Base-by-base conservation (phyloP, 192 early-diverging fungal species). In the Cetraspora pellucida region DNA sequence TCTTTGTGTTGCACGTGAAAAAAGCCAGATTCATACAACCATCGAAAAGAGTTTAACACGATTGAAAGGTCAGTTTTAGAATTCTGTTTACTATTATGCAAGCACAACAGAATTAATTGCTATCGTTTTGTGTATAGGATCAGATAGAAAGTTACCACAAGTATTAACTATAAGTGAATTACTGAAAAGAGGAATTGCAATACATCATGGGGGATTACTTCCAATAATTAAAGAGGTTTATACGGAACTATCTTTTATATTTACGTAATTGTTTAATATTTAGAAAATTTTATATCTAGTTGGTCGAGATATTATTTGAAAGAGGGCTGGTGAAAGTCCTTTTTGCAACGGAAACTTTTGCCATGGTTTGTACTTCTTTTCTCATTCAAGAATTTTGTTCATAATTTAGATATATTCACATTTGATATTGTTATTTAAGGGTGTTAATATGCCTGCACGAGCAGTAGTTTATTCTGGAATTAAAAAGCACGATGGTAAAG, bases 291-390 rank as follows among this genome's bases (percentile, higher is more conserved):
- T 46, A 66, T 54, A 23, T 72, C 45, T 31, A 90, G 89, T 93
- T 97, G 77, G 96, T 99, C 7, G 97, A 99, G 82, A 95, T 98
- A 52, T 75, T 98, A 75, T 99, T 99, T 86, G 88, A 91, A 19
- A 83, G 91, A 45, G 94, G 95, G 3, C 84, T 98, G 44, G 95
- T 99, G 46, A 91, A 91, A 81, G 92, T 95, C 2, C 82, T 99
- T 77, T 98, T 97, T 89, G 97, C 97, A 0, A 99, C 97, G 3
- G 97, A 99, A 82, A 99, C 97, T 11, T 99, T 99, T 89, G 95
- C 97, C 6, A 99, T 99, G 96, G 87, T 89, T 75, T 61, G 60
- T 19, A 37, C 19, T 43, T 67, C n/a, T n/a, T n/a, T n/a, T n/a
- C n/a, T n/a, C n/a, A n/a, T n/a, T n/a, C 63, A 16, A 37, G 43